Base-by-base conservation (phyloP, 2,329 filamentous ascomycete species). In the Monosporascus sp. region DNA sequence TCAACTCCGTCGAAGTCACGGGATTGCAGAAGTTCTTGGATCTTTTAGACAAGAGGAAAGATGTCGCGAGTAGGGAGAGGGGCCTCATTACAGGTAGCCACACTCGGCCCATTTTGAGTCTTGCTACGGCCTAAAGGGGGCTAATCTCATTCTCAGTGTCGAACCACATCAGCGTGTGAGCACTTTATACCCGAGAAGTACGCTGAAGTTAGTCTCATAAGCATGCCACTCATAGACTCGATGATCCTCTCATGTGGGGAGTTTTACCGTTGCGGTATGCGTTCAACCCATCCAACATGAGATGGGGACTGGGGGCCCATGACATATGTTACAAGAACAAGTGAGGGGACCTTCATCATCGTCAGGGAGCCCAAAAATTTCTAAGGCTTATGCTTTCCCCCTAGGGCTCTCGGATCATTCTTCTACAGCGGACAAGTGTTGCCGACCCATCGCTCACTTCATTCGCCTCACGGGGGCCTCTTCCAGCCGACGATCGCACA, bases 221-320 rank as follows among this genome's bases (percentile, higher is more conserved):
- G 52, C 49, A 38, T 37, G 46, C n/a, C 7, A 46, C 59, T 49
- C 62, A 59, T 69, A 97, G 93, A 55, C 75, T 97, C 63, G 94
- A 99, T 72, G 94, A 99, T 73, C 94, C 94, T 26, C 74, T 97
- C 54, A 85, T 97, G 62, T 99, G 93, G 93, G 94, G 93, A 18
- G 83, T 91, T 37, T 75, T 99, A 4, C 94, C 94, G 1, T 70
- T 89, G 46, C 79, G 81, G 49, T 90, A 94, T 66, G 75, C 82
- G 59, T 84, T 88, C 64, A 83, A 86, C 55, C 83, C 88, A 20
- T 77, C 80, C 52, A 94, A 92, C 67, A 79, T 91, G 65, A 84
- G 94, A 68, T 97, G 92, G 91, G 85, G 87, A 9, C 80, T 99
- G 51, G 94, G 90, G 24, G 95, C 91, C 64, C 90, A 97, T 69